Base-by-base conservation (phyloP, 495 filamentous ascomycete species). In the Collariella sp. region DNA sequence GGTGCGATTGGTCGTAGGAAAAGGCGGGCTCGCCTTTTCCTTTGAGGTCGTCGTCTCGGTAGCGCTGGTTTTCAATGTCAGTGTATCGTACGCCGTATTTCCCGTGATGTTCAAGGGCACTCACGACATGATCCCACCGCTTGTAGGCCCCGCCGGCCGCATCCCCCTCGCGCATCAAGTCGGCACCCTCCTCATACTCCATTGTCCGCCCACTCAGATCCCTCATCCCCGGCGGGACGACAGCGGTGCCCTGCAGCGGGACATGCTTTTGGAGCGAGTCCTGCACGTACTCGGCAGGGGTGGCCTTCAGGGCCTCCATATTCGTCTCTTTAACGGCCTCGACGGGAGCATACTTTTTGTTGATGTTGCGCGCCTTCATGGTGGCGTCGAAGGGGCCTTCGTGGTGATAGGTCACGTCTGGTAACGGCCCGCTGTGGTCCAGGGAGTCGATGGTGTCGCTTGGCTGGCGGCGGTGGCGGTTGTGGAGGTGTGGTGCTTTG, bases 351-450 rank as follows among this genome's bases (percentile, higher is more conserved):
- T 66, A 74, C 48, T 76, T 70, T 62, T 67, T 74, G 60, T 80
- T 67, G n/a, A 66, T 70, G 67, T 96, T 95, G 19, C 86, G 73
- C 23, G 87, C 79, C 6, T 83, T 69, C 42, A 87, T 76, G 4
- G 86, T 85, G 0, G 93, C 89, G 66, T 98, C 93, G 58, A 87
- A 98, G 0, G 93, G 93, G 0, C 93, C 93, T 52, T 86, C 87
- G 59, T 98, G 93, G 65, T 98, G 93, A 62, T 95, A 97, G 2
- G 74, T 68, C 7, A 67, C 70, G 16, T 76, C 73, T 3, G 74
- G 76, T 7, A 59, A 13, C 2, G 83, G 70, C 7, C 65, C 62
- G 1, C 73, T 67, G 47, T 74, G 70, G 60, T 95, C 93, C 0
- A 98, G 78, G 3, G 75, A 65, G 68, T 98, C 93, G 58, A 98